Percentiles rank a stretch among this genome's conserved stretches.
phyloP scores from a whole-genome alignment of 345 rosid genomes.

The Ceriops tagal region DNA sequence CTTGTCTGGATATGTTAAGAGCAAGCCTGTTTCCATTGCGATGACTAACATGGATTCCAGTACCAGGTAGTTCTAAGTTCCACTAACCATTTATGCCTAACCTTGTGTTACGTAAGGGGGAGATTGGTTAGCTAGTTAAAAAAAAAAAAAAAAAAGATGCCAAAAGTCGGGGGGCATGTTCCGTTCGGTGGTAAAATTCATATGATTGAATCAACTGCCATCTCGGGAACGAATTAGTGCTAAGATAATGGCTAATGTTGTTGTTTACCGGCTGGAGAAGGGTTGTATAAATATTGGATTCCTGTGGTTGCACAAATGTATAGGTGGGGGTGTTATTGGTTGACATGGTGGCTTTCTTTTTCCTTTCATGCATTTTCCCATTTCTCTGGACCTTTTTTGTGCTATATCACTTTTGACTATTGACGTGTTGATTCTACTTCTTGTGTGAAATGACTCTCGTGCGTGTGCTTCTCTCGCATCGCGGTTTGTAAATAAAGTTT shows the following conservation, averaged over 20 bases:
- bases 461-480: too few relatives aligned
- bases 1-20: constrained; percentile 49
- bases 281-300: constrained; percentile 13
- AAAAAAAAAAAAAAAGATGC: background rate
- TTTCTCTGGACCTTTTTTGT: too few relatives aligned
- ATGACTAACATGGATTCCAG: constrained; percentile 56
- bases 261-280: background rate
- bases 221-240: background rate
- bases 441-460: too few relatives aligned
- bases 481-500: too few relatives aligned
- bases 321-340: constrained; percentile 12
- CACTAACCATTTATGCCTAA: constrained; percentile 21
- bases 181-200: background rate
- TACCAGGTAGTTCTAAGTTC: constrained; percentile 28
- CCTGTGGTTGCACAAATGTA: constrained; percentile 23
- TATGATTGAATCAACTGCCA: constrained; percentile 8
- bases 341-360: background rate
- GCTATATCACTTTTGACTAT: too few relatives aligned
- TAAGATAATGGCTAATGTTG: background rate
- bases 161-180: constrained; percentile 7
- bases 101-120: constrained; percentile 7
- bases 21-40: constrained; percentile 42
- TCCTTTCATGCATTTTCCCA: background rate
- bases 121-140: constrained; percentile 16
- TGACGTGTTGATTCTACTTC: too few relatives aligned